phyloP scores from a whole-genome alignment of 1,139 yeast genomes.

The Scheffersomyces illinoinensis region DNA sequence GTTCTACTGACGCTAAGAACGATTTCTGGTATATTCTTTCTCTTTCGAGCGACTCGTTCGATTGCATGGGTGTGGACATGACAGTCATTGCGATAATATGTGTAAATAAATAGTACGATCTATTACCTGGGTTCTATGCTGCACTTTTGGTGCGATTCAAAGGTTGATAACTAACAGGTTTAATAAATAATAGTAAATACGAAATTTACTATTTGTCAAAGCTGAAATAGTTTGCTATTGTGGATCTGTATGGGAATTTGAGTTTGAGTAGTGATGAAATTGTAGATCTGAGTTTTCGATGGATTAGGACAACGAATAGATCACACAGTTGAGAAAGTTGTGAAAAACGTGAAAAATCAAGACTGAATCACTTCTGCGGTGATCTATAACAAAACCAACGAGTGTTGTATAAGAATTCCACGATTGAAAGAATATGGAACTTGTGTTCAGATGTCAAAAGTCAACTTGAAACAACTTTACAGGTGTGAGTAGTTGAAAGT shows the following conservation, averaged over 20 bases:
- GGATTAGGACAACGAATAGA: neutral
- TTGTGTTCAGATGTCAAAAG: neutral
- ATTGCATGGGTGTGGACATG: neutral
- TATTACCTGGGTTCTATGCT: neutral
- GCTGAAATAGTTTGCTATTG: neutral
- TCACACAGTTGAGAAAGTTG: neutral
- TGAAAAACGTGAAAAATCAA: neutral
- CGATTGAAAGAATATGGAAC: neutral
- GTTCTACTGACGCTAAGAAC: conserved; percentile 32
- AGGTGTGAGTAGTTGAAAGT: neutral
- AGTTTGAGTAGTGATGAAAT: neutral
- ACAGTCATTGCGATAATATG: neutral
- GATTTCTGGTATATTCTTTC: conserved; percentile 16
- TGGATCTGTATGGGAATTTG: too few species aligned
- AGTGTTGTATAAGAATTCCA: neutral
- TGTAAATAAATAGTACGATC: neutral
- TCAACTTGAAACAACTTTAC: neutral
- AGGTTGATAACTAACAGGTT: neutral
- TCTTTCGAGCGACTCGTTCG: neutral
- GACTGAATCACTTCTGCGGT: neutral
- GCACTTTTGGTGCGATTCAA: neutral
- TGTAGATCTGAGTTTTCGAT: neutral
- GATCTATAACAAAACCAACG: neutral
- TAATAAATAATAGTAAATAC: too few species aligned
- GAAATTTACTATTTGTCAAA: neutral